A percentile compares a stretch with the other conserved stretches of the same genome.
phyloP scores from a whole-genome alignment of 2,329 filamentous ascomycete species.

The Talaromyces amestolkiae region DNA sequence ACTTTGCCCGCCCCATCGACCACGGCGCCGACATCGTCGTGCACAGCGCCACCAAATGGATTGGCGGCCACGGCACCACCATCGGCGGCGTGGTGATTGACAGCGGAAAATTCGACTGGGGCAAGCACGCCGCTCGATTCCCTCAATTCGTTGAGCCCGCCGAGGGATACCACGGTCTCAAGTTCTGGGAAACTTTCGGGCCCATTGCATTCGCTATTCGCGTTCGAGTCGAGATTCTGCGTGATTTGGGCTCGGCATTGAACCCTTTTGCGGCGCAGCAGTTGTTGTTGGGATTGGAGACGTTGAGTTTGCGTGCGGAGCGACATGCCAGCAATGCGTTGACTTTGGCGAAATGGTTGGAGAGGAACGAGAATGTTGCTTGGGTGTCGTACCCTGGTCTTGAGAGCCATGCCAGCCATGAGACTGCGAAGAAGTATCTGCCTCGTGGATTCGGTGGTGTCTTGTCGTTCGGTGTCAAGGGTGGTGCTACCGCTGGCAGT shows the following conservation, averaged over 20 bases:
- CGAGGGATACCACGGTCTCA: slow-evolving; percentile 85
- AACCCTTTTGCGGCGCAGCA: slow-evolving; percentile 94
- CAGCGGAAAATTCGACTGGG: slow-evolving; percentile 92
- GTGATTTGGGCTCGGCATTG: slow-evolving; percentile 77
- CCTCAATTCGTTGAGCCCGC: slow-evolving; percentile 88
- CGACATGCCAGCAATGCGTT: slow-evolving; percentile 82
- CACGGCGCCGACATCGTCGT: slow-evolving; percentile 92
- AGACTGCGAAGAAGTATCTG: slow-evolving; percentile 81
- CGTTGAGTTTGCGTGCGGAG: slow-evolving; percentile 80
- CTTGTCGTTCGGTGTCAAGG: slow-evolving; percentile 89
- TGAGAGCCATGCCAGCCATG: slow-evolving; percentile 75
- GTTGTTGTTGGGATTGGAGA: slow-evolving; percentile 84
- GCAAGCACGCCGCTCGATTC: slow-evolving; percentile 76
- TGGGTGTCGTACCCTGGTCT: slow-evolving; percentile 96
- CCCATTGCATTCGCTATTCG: slow-evolving; percentile 77
- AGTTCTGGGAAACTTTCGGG: slow-evolving; percentile 90
- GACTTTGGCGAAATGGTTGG: slow-evolving; percentile 75
- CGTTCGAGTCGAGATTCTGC: slow-evolving; percentile 82
- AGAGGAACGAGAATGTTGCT: slow-evolving; percentile 75
- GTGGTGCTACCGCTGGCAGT: slow-evolving; percentile 76
- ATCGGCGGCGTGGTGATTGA: slow-evolving; percentile 85
- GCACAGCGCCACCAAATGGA: slow-evolving; percentile 95
- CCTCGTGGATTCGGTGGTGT: slow-evolving; percentile 83
- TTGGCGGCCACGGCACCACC: slow-evolving; percentile 90
- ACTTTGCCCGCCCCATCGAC: slow-evolving; percentile 80